Percentiles rank a stretch among this genome's conserved stretches.
Evolutionary conservation across 768 basidiomycete genomes (phyloP).

Genomic region (Mycena pura): DNA sequence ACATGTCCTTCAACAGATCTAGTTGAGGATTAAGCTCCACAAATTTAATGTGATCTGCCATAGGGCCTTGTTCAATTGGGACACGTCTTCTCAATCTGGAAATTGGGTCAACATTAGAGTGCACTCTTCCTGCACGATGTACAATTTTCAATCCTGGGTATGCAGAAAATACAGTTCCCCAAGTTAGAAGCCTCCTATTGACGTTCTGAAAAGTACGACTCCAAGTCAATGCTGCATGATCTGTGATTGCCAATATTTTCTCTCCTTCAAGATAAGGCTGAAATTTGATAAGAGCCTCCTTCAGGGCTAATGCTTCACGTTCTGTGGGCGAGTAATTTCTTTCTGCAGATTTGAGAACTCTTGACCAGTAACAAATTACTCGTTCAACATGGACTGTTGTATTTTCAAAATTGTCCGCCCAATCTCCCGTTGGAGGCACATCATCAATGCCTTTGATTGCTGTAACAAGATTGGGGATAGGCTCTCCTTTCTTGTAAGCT

Average conservation of each 20-base stretch:
- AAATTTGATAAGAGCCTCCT: no score
- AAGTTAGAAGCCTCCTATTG: slow-evolving; percentile 34
- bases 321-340: no score
- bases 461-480: no score
- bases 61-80: slow-evolving; percentile 26
- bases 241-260: slow-evolving; percentile 30
- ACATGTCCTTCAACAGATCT: slow-evolving; percentile 35
- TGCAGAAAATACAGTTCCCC: slow-evolving; percentile 41
- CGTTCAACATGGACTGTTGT: no score
- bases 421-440: no score
- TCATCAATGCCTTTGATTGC: no score
- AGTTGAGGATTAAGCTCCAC: slow-evolving; percentile 3
- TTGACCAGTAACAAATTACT: no score
- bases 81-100: slow-evolving; percentile 23
- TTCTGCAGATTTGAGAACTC: no score
- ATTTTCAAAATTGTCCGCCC: no score
- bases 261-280: slow-evolving; percentile 45
- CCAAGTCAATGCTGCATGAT: slow-evolving; percentile 36
- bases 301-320: no score
- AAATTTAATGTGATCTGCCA: slow-evolving; percentile 6
- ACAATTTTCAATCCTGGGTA: slow-evolving; percentile 38
- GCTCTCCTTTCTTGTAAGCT: no score
- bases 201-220: slow-evolving; percentile 31
- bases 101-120: slow-evolving; percentile 40
- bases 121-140: slow-evolving; percentile 39